Evolutionary conservation across 805 yeast species (phyloP).

Genomic region (Jamesozyma piceae): DNA sequence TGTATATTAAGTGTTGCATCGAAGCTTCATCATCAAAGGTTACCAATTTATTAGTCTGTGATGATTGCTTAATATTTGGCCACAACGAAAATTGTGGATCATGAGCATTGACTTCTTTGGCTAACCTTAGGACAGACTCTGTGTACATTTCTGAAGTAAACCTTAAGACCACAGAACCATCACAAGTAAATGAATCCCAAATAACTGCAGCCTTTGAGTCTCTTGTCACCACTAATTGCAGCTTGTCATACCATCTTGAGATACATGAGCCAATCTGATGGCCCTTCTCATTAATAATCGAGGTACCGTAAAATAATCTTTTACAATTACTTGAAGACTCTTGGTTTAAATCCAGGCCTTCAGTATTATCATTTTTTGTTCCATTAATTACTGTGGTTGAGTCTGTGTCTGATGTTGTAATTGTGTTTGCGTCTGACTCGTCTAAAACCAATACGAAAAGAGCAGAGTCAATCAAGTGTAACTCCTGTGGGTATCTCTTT

Average conservation of each 20-base stretch:
- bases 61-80: slow-evolving; percentile 20
- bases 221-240: slow-evolving; percentile 73
- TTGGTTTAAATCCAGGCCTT: slow-evolving; percentile 1
- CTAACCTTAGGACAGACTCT: slow-evolving; percentile 77
- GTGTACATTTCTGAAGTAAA: slow-evolving; percentile 86
- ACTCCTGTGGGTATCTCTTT: slow-evolving; percentile 31
- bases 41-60: slow-evolving; percentile 7
- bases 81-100: slow-evolving; percentile 32
- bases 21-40: slow-evolving; percentile 1
- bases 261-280: slow-evolving; percentile 88
- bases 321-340: slow-evolving; percentile 30
- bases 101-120: slow-evolving; percentile 63
- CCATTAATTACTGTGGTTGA: neutral
- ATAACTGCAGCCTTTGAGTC: slow-evolving; percentile 86
- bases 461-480: slow-evolving; percentile 57
- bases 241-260: slow-evolving; percentile 87
- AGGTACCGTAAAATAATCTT: slow-evolving; percentile 76
- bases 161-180: slow-evolving; percentile 83
- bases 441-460: slow-evolving; percentile 75
- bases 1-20: slow-evolving; percentile 13
- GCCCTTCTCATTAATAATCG: slow-evolving; percentile 59
- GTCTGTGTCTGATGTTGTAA: no score
- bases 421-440: slow-evolving; percentile 37
- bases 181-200: slow-evolving; percentile 86
- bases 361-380: neutral